A percentile compares a stretch with the other conserved stretches of the same genome.
phyloP scores from a whole-genome alignment of 768 basidiomycete species.

The Amyloporia xantha region DNA sequence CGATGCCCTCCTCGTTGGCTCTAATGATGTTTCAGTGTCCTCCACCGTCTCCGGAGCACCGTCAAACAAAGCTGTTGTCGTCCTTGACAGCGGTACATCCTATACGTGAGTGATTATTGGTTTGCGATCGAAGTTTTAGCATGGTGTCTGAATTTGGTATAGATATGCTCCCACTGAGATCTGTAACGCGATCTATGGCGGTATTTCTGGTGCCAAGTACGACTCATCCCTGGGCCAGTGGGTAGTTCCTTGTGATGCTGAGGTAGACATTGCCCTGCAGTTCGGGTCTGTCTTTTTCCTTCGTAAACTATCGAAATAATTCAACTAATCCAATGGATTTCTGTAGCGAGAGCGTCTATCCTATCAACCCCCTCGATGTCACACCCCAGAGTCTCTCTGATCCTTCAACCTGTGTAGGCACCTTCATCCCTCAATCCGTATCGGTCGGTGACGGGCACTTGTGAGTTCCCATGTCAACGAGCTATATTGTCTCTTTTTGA shows the following conservation, averaged over 20 bases:
- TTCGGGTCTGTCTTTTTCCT: constrained; percentile 46
- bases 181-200: constrained; percentile 63
- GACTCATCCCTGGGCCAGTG: constrained; percentile 51
- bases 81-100: constrained; percentile 79
- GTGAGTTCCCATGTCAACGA: constrained; percentile 32
- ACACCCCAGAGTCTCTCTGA: constrained; percentile 41
- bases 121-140: too few species aligned
- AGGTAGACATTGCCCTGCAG: constrained; percentile 76
- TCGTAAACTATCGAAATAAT: neutral
- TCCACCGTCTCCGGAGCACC: constrained; percentile 54
- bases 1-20: constrained; percentile 62
- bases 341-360: constrained; percentile 61
- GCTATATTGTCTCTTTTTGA: too few species aligned
- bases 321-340: neutral
- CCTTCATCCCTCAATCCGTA: constrained; percentile 61
- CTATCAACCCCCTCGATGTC: constrained; percentile 76
- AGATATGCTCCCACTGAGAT: constrained; percentile 67
- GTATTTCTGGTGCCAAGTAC: constrained; percentile 56
- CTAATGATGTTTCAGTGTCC: constrained; percentile 42
- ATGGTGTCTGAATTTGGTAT: constrained; percentile 2
- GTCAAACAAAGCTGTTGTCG: constrained; percentile 61
- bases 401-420: constrained; percentile 55
- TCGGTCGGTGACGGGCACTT: constrained; percentile 60
- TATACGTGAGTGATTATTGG: constrained; percentile 69
- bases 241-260: constrained; percentile 65